Evolutionary conservation across 140 eudicot genomes (phyloP).

Genomic region (Flaveria floridana): DNA sequence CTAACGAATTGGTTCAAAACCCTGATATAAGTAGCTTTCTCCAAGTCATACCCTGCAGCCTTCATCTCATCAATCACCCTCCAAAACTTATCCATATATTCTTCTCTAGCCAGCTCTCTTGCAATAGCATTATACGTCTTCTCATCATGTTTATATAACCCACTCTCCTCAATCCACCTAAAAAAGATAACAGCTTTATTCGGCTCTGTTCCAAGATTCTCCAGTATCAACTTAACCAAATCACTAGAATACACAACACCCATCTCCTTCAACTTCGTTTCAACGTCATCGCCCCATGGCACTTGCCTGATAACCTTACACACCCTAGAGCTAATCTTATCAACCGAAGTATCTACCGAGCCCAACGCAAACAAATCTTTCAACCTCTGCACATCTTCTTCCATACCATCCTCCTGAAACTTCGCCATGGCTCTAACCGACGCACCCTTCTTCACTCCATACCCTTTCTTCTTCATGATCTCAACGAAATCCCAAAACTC

Average conservation of each 20-base stretch:
- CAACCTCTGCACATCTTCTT: conserved; percentile 49
- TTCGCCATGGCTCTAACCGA: conserved; percentile 40
- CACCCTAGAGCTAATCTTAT: conserved; percentile 37
- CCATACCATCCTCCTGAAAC: conserved; percentile 53
- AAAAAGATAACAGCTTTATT: conserved; percentile 70
- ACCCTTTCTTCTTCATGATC: conserved; percentile 67
- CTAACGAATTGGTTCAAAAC: conserved; percentile 47
- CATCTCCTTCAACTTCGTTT: conserved; percentile 46
- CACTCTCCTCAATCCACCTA: conserved; percentile 81
- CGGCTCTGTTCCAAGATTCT: conserved; percentile 50
- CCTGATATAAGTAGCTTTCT: conserved; percentile 43
- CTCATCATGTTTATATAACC: conserved; percentile 55
- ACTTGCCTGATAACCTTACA: conserved; percentile 42
- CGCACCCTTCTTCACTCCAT: conserved; percentile 60
- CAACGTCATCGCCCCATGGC: conserved; percentile 78
- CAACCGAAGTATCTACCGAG: conserved; percentile 36
- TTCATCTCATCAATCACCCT: conserved; percentile 66
- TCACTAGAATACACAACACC: conserved; percentile 48
- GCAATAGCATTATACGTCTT: conserved; percentile 57
- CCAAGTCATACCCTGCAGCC: conserved; percentile 48
- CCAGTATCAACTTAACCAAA: conserved; percentile 49
- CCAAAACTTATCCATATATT: conserved; percentile 64
- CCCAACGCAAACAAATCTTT: conserved; percentile 51
- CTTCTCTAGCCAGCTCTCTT: conserved; percentile 60
- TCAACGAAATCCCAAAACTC: conserved; percentile 77